Evolutionary conservation across 2,329 filamentous ascomycete genomes (phyloP).

Genomic region (Colletotrichum cereale): DNA sequence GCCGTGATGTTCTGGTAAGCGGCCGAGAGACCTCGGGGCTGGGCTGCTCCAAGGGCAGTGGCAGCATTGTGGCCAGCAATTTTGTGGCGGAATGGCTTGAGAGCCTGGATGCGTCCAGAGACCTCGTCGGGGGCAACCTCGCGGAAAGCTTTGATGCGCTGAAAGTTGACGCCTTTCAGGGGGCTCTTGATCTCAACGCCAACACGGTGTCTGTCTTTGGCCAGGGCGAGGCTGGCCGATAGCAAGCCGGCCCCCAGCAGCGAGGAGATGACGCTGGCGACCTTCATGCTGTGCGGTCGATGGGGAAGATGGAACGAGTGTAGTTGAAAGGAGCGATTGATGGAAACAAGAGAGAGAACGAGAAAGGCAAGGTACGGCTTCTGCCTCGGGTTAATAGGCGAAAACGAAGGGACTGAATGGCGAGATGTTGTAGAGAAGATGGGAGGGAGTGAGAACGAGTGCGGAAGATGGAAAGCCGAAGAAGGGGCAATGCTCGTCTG

Average conservation of each 20-base stretch:
- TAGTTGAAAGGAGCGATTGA: slow-evolving; percentile 22
- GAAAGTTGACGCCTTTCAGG: slow-evolving; percentile 54
- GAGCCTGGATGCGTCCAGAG: slow-evolving; percentile 49
- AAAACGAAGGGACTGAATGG: not conserved
- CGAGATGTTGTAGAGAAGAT: not conserved
- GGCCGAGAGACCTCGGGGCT: slow-evolving; percentile 31
- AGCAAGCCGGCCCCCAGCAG: slow-evolving; percentile 28
- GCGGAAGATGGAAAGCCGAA: not conserved
- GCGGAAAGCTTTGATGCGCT: slow-evolving; percentile 48
- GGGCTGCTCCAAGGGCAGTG: slow-evolving; percentile 46
- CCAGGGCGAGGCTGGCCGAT: slow-evolving; percentile 2
- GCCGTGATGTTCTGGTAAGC: slow-evolving; percentile 54
- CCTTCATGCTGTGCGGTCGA: slow-evolving; percentile 33
- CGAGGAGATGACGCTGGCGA: slow-evolving; percentile 14
- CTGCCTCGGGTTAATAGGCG: not conserved
- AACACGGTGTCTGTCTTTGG: slow-evolving; percentile 20
- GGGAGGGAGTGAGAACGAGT: not conserved
- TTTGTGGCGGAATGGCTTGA: slow-evolving; percentile 48
- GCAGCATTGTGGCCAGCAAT: slow-evolving; percentile 45
- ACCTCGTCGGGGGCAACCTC: slow-evolving; percentile 46
- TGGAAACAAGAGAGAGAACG: slow-evolving; percentile 6
- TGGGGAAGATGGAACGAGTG: slow-evolving; percentile 6
- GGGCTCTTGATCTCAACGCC: slow-evolving; percentile 49
- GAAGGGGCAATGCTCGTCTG: not conserved
- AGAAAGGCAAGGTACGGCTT: slow-evolving; percentile 2